phyloP scores from a whole-genome alignment of 176 grass and related monocot species.

The Tuctoria greenei region DNA sequence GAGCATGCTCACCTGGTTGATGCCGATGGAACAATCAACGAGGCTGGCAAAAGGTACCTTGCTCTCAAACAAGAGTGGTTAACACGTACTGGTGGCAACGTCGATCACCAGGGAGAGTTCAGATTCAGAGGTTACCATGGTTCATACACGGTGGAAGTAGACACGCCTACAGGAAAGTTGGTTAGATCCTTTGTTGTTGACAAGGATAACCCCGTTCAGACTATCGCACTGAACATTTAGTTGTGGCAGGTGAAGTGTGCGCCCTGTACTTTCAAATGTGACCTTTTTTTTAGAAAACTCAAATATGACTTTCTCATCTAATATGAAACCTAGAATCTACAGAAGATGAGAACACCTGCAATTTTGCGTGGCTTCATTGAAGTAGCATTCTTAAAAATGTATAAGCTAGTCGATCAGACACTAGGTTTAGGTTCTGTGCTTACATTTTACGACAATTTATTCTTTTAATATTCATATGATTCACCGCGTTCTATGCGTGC shows the following conservation, averaged over 20 bases:
- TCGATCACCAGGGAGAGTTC: constrained; percentile 52
- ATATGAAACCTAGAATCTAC: not conserved
- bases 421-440: too few species aligned
- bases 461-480: too few species aligned
- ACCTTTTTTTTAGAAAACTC: too few species aligned
- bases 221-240: constrained; percentile 49
- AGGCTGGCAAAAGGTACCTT: constrained; percentile 82
- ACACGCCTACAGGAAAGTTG: constrained; percentile 45
- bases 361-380: not conserved
- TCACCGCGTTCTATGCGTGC: too few species aligned
- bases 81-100: constrained; percentile 42
- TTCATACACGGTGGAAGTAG: constrained; percentile 68
- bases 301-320: not conserved
- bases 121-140: constrained; percentile 89
- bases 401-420: too few species aligned
- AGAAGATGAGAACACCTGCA: not conserved
- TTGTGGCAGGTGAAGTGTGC: not conserved
- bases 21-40: constrained; percentile 74
- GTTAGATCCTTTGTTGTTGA: constrained; percentile 69
- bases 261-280: not conserved
- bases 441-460: too few species aligned
- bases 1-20: constrained; percentile 77
- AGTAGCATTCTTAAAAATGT: too few species aligned
- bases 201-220: constrained; percentile 59
- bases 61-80: constrained; percentile 93